Base-by-base conservation (phyloP, 208 protist genomes). In the Crithidia thermophila region DNA sequence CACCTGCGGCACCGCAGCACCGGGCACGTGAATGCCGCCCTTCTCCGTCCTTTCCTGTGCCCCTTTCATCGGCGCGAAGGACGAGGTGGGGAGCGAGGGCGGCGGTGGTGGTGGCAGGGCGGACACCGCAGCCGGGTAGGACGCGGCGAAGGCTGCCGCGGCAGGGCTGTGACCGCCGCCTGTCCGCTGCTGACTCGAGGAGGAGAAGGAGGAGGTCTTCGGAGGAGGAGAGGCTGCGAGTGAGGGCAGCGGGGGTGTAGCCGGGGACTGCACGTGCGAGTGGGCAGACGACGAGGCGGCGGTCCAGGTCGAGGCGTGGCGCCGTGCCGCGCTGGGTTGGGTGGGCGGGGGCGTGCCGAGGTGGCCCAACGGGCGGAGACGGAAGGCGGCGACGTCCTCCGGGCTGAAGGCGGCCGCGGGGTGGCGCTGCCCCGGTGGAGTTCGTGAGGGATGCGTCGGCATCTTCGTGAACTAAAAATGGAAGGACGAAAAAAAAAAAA, bases 301-400 rank as follows among this genome's bases (percentile, higher is more conserved):
- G n/a, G n/a, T n/a, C n/a, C n/a, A n/a, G n/a, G n/a, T n/a, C n/a
- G n/a, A n/a, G n/a, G n/a, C n/a, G n/a, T n/a, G n/a, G n/a, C n/a
- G n/a, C n/a, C n/a, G n/a, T n/a, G n/a, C n/a, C 0, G 40, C 16
- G 40, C 5, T 46, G 40, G 3, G 6, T 20, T 7, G 8, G 13
- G 40, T 18, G 21, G 57, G 23, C n/a, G 57, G 18, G 2, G 30
- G 2, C 1, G 30, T 27, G 18, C 43, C 33, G 58, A 51, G n/a
- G 58, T 64, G 42, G n/a, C 58, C 58, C 16, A 64, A 33, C 11
- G 58, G 58, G 14, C 43, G 58, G 5, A 64, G 45, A 16, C 58
- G 58, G 58, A 64, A 64, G 43, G 58, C 58, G 3, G 43, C 33
- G 3, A 64, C 58, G 45, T 64, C 58, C 0, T 51, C 58, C 3